Conservation (phyloP, 345 rosid species). For the Arabidopsis suecica region DNA sequence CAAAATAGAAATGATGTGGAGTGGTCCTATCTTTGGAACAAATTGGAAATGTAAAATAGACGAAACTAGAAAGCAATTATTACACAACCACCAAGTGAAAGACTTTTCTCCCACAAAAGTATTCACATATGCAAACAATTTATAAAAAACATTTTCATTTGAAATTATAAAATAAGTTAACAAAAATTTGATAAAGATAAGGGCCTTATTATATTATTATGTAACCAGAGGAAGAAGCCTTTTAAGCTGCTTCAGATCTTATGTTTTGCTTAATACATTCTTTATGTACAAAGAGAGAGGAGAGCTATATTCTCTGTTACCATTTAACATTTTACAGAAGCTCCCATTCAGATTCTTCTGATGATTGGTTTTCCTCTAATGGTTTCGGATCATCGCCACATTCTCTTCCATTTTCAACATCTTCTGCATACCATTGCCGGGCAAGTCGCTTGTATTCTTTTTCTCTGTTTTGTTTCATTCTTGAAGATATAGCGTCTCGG, state of each 20-base stretch:
- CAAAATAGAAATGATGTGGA: constrained; percentile 3
- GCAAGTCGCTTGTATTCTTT: constrained; percentile 72
- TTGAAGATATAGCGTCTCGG: constrained; percentile 60
- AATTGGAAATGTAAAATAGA: constrained; percentile 40
- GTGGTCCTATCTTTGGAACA: constrained; percentile 40
- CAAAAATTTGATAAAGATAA: neutral
- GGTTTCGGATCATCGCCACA: constrained; percentile 30
- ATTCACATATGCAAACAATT: neutral
- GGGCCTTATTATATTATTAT: constrained; percentile 8
- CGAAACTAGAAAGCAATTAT: constrained; percentile 39
- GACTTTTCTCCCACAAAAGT: constrained; percentile 19
- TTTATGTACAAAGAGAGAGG: constrained; percentile 24
- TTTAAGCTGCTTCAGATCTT: constrained; percentile 31
- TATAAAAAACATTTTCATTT: neutral
- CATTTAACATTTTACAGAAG: constrained; percentile 50
- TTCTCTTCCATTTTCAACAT: constrained; percentile 31
- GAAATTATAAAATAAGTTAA: constrained; percentile 2
- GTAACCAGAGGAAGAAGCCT: constrained; percentile 26
- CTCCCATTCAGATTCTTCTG: constrained; percentile 81
- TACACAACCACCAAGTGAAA: constrained; percentile 39
- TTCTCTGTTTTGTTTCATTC: constrained; percentile 63
- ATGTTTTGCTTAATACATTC: constrained; percentile 37
- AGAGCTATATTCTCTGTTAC: constrained; percentile 8
- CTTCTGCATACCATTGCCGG: constrained; percentile 44
- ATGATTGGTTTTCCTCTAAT: constrained; percentile 19